These are phyloP conservation scores for Coelastrella sp. DNA, from an alignment of 139 green algal species.

Conservation along the genomic window DNA sequence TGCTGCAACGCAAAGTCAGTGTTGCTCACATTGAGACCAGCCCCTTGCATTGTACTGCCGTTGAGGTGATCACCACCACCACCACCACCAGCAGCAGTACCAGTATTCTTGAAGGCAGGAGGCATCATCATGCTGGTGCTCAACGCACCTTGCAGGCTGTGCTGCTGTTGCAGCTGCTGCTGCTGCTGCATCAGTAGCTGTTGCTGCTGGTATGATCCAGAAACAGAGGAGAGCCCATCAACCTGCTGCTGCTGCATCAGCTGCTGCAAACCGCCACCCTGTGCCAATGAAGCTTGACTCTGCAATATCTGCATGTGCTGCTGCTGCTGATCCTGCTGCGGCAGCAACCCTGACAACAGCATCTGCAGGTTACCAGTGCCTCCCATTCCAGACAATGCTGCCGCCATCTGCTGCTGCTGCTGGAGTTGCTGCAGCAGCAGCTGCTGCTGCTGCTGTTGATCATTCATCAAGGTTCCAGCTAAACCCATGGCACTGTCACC, in stretches of 20 bases:
- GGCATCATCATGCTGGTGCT: not conserved
- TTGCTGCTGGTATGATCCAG: not conserved
- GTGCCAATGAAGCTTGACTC: slow-evolving; percentile 4
- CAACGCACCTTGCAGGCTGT: not conserved
- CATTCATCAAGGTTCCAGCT: not conserved
- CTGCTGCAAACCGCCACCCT: slow-evolving; percentile 23
- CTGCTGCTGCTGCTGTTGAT: not conserved
- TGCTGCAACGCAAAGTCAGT: not conserved
- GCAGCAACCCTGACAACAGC: not conserved
- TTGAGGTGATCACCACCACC: not conserved
- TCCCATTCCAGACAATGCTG: slow-evolving; percentile 9
- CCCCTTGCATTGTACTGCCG: not conserved
- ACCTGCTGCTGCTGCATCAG: slow-evolving; percentile 30
- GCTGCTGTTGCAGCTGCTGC: not conserved
- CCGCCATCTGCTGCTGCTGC: slow-evolving; percentile 10
- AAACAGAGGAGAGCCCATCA: not conserved
- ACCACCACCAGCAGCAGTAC: not conserved
- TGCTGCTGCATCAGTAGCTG: slow-evolving; percentile 1
- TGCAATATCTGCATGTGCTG: slow-evolving; percentile 38
- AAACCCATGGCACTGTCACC: not conserved
- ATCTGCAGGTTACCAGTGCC: not conserved
- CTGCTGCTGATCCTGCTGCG: slow-evolving; percentile 29
- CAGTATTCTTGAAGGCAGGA: not conserved
- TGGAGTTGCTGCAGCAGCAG: slow-evolving; percentile 37
- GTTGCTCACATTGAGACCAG: not conserved